Base-by-base conservation (phyloP, 306 rosid species). In the Calophaca sinica region DNA sequence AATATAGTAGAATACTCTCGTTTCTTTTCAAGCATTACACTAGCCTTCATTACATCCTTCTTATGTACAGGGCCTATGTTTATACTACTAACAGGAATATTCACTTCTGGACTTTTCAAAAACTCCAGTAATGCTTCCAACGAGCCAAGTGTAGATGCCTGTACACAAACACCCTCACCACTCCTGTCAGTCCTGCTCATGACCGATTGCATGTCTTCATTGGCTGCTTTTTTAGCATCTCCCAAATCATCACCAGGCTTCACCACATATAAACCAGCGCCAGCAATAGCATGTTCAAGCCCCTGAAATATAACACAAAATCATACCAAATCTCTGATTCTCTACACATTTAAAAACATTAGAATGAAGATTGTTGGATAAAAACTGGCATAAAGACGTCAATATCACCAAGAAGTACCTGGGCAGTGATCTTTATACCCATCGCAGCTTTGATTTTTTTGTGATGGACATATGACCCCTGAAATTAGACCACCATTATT, bases 141-240 rank as follows among this genome's bases (percentile, higher is more conserved):
- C 28, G 99, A 94, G 44, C 99, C 99, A 42, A 94, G 89, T 51
- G 96, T 92, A 68, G 98, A 94, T 78, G 99, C 96, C 73, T 92
- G 97, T n/a, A 94, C 99, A 59, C 97, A 94, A 79, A 94, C 99
- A 66, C 99, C 98, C 79, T 92, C 97, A 6, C 97, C 98, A 42
- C 84, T 89, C 89, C 70, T 92, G 83, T 94, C 96, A 79, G 89
- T 94, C 90, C 97, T 87, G 83, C 82, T 89, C 92, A 89, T 70
- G 64, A 94, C 98, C 2, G 96, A 88, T 67, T 75, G 46, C 96
- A 94, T 84, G 69, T 94, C 98, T 69, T 92, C 96, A 96, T 89
- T 84, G 14, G 96, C 89, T n/a, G 82, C 6, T 58, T 86, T 88
- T 86, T 82, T 94, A 63, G 90, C 39, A 63, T 87, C 87, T 33